A percentile compares a stretch with the other conserved stretches of the same genome.
Evolutionary conservation across 2,329 filamentous ascomycete species (phyloP).

Genomic region (Monosporascus sp.): DNA sequence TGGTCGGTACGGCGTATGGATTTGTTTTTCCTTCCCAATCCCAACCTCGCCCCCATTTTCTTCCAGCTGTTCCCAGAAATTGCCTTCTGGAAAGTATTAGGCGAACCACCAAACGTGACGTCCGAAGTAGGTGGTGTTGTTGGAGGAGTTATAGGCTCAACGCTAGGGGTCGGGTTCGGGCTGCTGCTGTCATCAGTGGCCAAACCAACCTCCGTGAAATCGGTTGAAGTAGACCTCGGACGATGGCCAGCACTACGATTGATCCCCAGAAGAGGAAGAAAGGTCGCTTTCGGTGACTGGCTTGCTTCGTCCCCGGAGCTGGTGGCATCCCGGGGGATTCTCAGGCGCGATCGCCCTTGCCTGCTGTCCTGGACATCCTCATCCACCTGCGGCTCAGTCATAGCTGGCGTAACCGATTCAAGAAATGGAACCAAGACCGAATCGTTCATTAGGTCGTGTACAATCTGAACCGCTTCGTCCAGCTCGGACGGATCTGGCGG

Average conservation of each 20-base stretch:
- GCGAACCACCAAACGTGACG: slow-evolving; percentile 47
- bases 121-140: slow-evolving; percentile 64
- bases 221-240: slow-evolving; percentile 41
- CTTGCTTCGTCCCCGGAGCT: slow-evolving; percentile 32
- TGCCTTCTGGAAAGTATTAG: slow-evolving; percentile 49
- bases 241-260: slow-evolving; percentile 31
- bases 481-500: slow-evolving; percentile 73
- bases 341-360: slow-evolving; percentile 34
- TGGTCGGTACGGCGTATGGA: slow-evolving; percentile 39
- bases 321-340: slow-evolving; percentile 31
- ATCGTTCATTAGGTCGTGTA: slow-evolving; percentile 96
- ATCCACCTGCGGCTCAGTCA: slow-evolving; percentile 29
- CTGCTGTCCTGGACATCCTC: slow-evolving; percentile 32
- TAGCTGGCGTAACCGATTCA: slow-evolving; percentile 52
- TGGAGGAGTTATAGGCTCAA: slow-evolving; percentile 69
- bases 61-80: slow-evolving; percentile 58
- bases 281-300: slow-evolving; percentile 40
- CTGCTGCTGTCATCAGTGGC: slow-evolving; percentile 63
- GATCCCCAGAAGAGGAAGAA: slow-evolving; percentile 38
- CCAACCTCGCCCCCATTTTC: slow-evolving; percentile 58
- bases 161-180: slow-evolving; percentile 49
- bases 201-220: slow-evolving; percentile 44
- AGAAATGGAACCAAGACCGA: slow-evolving; percentile 90
- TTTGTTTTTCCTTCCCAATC: slow-evolving; percentile 50
- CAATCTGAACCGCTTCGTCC: slow-evolving; percentile 78